Percentiles rank a stretch among this genome's conserved stretches.
Evolutionary conservation across 768 basidiomycete species (phyloP).

Genomic region (Tylopilus rubrobrunneus): DNA sequence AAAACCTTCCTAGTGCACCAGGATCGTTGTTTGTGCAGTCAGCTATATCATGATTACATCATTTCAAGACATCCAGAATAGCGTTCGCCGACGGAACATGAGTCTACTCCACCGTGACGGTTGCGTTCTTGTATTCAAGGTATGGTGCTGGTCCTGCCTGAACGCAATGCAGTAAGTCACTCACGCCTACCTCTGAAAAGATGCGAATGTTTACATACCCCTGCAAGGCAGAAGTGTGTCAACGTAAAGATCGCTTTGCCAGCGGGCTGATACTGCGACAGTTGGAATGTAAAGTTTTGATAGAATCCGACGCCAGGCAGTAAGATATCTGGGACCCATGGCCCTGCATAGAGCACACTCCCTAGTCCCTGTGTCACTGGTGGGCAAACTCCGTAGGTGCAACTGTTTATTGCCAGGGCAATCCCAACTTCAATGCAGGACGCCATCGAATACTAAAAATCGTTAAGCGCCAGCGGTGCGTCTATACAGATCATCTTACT

Average conservation of each 20-base stretch:
- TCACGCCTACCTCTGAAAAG: background rate
- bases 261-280: conserved; percentile 9
- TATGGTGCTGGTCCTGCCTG: conserved; percentile 16
- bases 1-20: no score
- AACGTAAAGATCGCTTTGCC: conserved; percentile 16
- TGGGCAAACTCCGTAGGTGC: conserved; percentile 16
- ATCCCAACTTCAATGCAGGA: conserved; percentile 20
- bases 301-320: conserved; percentile 11
- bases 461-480: background rate
- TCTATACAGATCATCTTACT: background rate
- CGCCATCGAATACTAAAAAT: conserved; percentile 11
- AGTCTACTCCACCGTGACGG: conserved; percentile 15
- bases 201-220: conserved; percentile 1
- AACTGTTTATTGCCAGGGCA: conserved; percentile 16
- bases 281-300: conserved; percentile 17
- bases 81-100: no score
- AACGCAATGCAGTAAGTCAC: background rate
- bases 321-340: conserved; percentile 8
- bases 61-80: background rate
- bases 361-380: conserved; percentile 12
- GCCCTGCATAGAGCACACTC: conserved; percentile 18
- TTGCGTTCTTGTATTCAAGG: conserved; percentile 18
- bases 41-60: background rate
- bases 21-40: background rate
- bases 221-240: conserved; percentile 17